Evolutionary conservation across 495 filamentous ascomycete genomes (phyloP), one percentile per base, ranked within the genome.

Genomic region (Niebla homalea): DNA sequence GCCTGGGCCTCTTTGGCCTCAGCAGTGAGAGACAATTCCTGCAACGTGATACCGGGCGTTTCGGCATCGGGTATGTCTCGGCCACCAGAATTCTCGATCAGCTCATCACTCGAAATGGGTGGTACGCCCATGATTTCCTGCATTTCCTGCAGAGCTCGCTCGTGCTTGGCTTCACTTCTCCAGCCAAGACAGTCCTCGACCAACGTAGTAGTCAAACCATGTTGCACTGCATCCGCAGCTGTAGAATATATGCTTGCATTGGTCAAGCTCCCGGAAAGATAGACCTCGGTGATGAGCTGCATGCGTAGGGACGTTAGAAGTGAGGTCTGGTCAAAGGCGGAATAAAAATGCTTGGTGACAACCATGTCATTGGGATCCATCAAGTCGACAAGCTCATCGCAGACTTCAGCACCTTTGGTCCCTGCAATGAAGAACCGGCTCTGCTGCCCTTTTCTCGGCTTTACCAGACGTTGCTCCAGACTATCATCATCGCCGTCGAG

Each of bases 231-330:
- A 59, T 96, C 92, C 43, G 94, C 69, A 20, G 88, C 90, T 2
- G 92, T 98, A 8, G 92, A 92, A 59, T 89, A 92, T 25, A 97
- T 80, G 20, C 88, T 89, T 25, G 87, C 71, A 62, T 96, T 96
- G 14, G 85, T 89, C 35, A 90, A 69, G n/a, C 84, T 77, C 12
- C 92, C 92, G 57, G 88, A 94, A 5, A 98, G 74, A 60, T 85
- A 96, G n/a, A 98, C 65, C 58, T 95, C 84, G 1, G 88, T 96
- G 39, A 96, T 77, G 39, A 98, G 80, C 19, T 78, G 82, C 5
- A 78, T 76, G 14, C 88, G 80, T 42, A 94, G 69, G 7, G 76
- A 73, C 36, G 81, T 67, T 20, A 96, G 73, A 15, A 94, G 72
- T 25, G 73, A 71, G 0, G 83, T 83, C 15, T 79, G 79, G 53